phyloP scores from a whole-genome alignment of 148 eudicot genomes.

The Amaranthus palmeri region DNA sequence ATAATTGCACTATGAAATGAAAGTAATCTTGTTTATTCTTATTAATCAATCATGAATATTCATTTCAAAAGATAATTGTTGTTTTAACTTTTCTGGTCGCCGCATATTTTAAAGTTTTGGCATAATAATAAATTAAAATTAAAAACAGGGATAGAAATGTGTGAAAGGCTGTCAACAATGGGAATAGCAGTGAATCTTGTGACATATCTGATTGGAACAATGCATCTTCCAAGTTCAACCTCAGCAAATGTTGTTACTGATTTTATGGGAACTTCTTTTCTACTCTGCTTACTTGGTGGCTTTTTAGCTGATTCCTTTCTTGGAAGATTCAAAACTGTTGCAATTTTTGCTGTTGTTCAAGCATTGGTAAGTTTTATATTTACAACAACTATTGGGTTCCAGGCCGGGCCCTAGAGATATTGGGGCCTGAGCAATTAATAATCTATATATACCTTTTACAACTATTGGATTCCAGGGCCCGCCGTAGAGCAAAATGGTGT shows the following conservation, averaged over 20 bases:
- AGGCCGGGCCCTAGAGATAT: too few species aligned
- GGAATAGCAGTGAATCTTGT: conserved; percentile 89
- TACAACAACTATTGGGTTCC: background rate
- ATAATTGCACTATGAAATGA: too few species aligned
- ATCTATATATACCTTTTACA: too few species aligned
- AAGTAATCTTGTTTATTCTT: background rate
- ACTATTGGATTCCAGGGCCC: too few species aligned
- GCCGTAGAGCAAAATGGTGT: too few species aligned
- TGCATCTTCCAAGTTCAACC: conserved; percentile 66
- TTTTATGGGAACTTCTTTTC: conserved; percentile 72
- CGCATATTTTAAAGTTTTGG: too few species aligned
- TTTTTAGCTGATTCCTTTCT: conserved; percentile 75
- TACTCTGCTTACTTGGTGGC: conserved; percentile 72
- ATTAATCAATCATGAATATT: too few species aligned
- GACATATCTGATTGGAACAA: conserved; percentile 54
- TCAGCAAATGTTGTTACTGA: conserved; percentile 75
- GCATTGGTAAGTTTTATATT: conserved; percentile 35
- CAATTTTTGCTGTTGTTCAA: conserved; percentile 56
- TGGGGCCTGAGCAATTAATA: too few species aligned
- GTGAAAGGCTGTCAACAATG: conserved; percentile 88
- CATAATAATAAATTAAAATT: too few species aligned
- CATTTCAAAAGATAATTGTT: too few species aligned
- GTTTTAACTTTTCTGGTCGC: too few species aligned
- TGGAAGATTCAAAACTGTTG: conserved; percentile 68
- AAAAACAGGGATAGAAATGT: conserved; percentile 53